Conservation (phyloP, 768 basidiomycete species). For the Pleurotus ostreatus region DNA sequence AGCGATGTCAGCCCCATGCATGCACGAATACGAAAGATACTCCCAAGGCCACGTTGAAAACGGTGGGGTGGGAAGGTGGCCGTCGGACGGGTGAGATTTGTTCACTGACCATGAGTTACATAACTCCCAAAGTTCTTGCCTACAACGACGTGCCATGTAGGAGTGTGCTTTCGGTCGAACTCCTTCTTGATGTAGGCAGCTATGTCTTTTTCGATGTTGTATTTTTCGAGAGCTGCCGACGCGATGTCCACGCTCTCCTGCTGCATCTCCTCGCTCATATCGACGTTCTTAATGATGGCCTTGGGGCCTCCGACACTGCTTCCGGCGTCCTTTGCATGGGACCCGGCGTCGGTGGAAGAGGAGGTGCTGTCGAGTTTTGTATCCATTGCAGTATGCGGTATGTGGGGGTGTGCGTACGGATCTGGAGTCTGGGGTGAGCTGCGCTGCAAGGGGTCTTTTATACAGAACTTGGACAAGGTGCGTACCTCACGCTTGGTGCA, state of each 20-base stretch:
- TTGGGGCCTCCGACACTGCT: conserved; percentile 49
- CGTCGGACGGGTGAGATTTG: conserved; percentile 3
- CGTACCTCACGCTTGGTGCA: conserved; percentile 1
- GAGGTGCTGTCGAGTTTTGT: conserved; percentile 60
- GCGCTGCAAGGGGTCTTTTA: neutral
- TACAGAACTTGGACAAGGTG: neutral
- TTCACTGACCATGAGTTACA: conserved; percentile 84
- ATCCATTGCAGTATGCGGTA: conserved; percentile 31
- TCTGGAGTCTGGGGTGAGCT: neutral
- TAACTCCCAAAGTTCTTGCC: conserved; percentile 99
- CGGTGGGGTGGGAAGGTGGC: conserved; percentile 8
- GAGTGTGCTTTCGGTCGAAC: conserved; percentile 87
- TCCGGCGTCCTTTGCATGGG: conserved; percentile 32
- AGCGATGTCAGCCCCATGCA: conserved; percentile 10
- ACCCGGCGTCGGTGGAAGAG: conserved; percentile 49
- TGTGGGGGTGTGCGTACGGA: conserved; percentile 5
- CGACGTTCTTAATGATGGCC: conserved; percentile 94
- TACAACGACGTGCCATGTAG: conserved; percentile 98
- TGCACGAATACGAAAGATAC: conserved; percentile 2
- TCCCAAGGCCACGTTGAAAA: conserved; percentile 11
- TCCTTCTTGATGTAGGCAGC: conserved; percentile 98
- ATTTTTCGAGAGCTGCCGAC: conserved; percentile 80
- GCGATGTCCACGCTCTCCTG: conserved; percentile 90
- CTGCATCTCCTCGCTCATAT: conserved; percentile 97
- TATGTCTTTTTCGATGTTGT: conserved; percentile 96